These are phyloP conservation scores for Musa itinerans DNA, from an alignment of 176 grass and related monocot species.

Conservation along the genomic window DNA sequence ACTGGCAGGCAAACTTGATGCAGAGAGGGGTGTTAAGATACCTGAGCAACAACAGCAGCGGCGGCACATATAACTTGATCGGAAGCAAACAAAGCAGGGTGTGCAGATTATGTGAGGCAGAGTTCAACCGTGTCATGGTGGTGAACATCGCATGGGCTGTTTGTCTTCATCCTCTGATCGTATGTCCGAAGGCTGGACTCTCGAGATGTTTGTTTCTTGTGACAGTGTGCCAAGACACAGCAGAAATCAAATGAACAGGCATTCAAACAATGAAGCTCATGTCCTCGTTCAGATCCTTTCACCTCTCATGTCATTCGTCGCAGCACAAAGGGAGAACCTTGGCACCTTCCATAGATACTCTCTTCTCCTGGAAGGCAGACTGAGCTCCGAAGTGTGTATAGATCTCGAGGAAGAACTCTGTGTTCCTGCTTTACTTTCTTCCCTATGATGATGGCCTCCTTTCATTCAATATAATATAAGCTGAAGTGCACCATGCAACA, in stretches of 20 bases:
- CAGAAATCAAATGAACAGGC: not conserved
- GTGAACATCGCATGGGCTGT: not conserved
- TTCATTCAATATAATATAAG: no score
- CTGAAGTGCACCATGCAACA: not conserved
- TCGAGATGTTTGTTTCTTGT: not conserved
- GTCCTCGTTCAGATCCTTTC: constrained; percentile 7
- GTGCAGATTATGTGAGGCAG: not conserved
- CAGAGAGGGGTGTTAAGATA: not conserved
- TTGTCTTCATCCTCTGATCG: not conserved
- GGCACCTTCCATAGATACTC: constrained; percentile 48
- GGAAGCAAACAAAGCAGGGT: not conserved
- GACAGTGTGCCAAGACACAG: no score
- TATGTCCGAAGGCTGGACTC: not conserved
- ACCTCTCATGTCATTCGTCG: constrained; percentile 34
- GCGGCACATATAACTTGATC: not conserved
- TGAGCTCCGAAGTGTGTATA: constrained; percentile 12
- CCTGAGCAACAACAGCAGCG: not conserved
- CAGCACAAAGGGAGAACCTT: constrained; percentile 18
- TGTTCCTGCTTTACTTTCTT: constrained; percentile 9
- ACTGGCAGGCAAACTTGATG: not conserved
- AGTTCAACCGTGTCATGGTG: not conserved
- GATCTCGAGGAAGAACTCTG: not conserved
- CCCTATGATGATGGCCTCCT: not conserved
- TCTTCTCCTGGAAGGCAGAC: constrained; percentile 33
- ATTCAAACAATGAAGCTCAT: not conserved